Evolutionary conservation across 2,329 filamentous ascomycete genomes (phyloP), one percentile per base, ranked within the genome.

Genomic region (Talaromyces sp.): DNA sequence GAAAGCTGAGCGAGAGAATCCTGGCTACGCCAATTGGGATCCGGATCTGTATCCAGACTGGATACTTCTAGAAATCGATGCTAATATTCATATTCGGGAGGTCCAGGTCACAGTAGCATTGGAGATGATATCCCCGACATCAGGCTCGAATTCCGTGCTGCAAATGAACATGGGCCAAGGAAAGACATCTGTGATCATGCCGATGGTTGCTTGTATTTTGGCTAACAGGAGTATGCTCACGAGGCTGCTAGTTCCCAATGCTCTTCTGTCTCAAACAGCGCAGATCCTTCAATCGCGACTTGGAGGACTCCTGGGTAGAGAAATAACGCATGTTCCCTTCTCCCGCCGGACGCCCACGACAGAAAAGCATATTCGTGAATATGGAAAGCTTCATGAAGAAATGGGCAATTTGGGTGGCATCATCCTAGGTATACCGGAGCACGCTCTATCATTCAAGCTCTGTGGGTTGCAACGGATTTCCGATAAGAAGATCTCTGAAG

Each of bases 81-180:
- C 82, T 0, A 81, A 88, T 63, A 72, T 91, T 2, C 76, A 87
- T 31, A 85, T 91, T 59, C 82, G 88, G 0, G 75, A 79, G 0
- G 82, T 83, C 2, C 88, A 91, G 66, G 78, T 88, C 0, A 79
- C 86, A 4, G 86, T 91, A 6, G 87, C 88, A 0, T 66, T 76
- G 1, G 83, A 85, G 0, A 90, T 84, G 18, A 85, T 87, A 1
- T 73, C 73, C 0, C 87, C 87, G 0, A 61, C 67, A 0, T 84
- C 82, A 0, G 74, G 76, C 0, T 66, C 73, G 0, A 89, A 88
- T 64, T 85, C 85, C 0, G 84, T 89, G 0, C 66, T 88, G 1
- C 87, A 89, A 65, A 81, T 89, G 73, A 86, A 88, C 64, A 89
- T 89, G 86, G 87, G 87, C 0, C 81, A 87, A 75, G 83, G 88